phyloP scores from a whole-genome alignment of 306 rosid genomes.

The Leucaena leucocephala region DNA sequence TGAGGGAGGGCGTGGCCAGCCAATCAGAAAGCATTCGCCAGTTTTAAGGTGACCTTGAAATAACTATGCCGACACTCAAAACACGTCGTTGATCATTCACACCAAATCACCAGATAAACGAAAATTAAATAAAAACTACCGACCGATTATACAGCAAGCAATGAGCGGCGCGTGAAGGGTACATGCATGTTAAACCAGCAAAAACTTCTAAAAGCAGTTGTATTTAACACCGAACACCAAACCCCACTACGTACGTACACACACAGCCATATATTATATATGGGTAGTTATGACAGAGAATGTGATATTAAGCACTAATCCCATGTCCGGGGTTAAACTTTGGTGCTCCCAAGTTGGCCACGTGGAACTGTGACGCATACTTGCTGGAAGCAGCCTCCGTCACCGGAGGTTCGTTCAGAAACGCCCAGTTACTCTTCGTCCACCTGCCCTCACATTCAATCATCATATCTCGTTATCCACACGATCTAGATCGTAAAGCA shows the following conservation, averaged over 20 bases:
- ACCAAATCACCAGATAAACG: not conserved
- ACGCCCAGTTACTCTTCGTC: constrained; percentile 89
- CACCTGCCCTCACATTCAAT: constrained; percentile 56
- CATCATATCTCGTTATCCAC: not conserved
- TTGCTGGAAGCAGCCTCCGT: constrained; percentile 51
- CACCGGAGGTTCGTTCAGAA: constrained; percentile 80
- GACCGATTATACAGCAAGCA: not conserved
- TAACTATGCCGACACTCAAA: not conserved
- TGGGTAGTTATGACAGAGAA: not conserved
- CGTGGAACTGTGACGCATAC: constrained; percentile 63
- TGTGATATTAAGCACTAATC: constrained; percentile 34
- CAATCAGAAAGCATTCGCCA: not conserved
- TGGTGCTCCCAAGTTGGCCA: constrained; percentile 42
- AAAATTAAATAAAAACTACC: not conserved
- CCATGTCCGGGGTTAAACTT: constrained; percentile 19
- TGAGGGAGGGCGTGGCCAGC: not conserved
- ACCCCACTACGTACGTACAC: not conserved
- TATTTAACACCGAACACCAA: not conserved
- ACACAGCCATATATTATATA: not conserved
- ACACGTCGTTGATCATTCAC: not conserved
- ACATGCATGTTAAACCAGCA: not conserved
- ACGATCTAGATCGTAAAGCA: not conserved
- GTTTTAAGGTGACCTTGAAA: not conserved
- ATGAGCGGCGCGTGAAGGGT: not conserved
- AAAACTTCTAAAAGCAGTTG: not conserved